Evolutionary conservation across 148 eudicot species (phyloP).

Genomic region (Persicaria maculosa): DNA sequence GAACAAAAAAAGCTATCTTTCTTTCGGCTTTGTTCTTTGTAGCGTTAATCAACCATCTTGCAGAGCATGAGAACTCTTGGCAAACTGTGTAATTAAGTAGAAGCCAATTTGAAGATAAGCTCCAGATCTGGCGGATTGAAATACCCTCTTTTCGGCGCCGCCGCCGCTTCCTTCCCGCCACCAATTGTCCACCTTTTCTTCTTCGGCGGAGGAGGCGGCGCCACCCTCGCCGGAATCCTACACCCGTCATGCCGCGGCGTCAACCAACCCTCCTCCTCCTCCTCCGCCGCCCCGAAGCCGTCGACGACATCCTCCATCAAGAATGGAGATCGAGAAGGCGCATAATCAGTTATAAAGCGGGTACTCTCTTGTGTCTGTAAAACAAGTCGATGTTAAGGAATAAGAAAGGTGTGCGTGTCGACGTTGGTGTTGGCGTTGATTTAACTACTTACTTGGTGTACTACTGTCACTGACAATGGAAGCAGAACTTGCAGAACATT

Average conservation of each 20-base stretch:
- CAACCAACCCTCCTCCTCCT: slow-evolving; percentile 9
- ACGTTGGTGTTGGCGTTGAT: no score
- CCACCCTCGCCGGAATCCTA: slow-evolving; percentile 9
- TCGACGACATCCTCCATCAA: neutral
- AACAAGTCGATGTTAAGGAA: no score
- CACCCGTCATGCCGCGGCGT: neutral
- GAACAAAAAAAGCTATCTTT: no score
- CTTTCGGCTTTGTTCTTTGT: no score
- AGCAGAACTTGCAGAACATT: neutral
- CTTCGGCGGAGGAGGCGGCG: slow-evolving; percentile 11
- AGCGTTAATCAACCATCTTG: neutral
- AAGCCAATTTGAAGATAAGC: slow-evolving; percentile 3
- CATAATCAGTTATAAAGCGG: no score
- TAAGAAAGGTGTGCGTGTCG: no score
- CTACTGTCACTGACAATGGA: neutral
- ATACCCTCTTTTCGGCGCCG: neutral
- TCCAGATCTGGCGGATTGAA: slow-evolving; percentile 10
- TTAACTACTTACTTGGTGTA: no score
- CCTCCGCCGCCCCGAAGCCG: slow-evolving; percentile 5
- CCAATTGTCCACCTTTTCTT: neutral
- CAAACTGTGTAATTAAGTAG: neutral
- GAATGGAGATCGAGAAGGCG: no score
- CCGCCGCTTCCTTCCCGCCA: neutral
- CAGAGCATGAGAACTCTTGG: neutral
- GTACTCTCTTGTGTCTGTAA: no score